A percentile compares a stretch with the other conserved stretches of the same genome.
phyloP scores from a whole-genome alignment of 2,329 filamentous ascomycete species.

The Fusarium pseudograminearum region DNA sequence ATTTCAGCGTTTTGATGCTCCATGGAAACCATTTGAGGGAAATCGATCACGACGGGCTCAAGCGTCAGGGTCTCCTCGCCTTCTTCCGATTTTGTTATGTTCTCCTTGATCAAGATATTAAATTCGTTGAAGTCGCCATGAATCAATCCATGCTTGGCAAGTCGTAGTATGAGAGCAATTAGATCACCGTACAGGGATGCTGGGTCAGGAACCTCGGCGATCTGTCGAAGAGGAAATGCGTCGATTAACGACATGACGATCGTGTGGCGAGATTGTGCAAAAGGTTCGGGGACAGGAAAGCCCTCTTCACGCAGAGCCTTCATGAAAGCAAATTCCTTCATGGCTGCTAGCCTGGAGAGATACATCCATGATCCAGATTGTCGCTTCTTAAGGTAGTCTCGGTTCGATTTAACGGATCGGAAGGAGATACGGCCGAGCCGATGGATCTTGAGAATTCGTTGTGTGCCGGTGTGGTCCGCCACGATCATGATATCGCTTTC shows the following conservation, averaged over 20 bases:
- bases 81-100: constrained; percentile 57
- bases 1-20: constrained; percentile 94
- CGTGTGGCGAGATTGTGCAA: constrained; percentile 92
- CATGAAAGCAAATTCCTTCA: constrained; percentile 97
- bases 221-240: constrained; percentile 90
- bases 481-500: constrained; percentile 98
- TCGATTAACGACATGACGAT: constrained; percentile 96
- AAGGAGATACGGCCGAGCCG: constrained; percentile 96
- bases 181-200: constrained; percentile 91
- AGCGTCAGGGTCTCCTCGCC: constrained; percentile 62
- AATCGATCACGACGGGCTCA: constrained; percentile 91
- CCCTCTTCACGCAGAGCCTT: constrained; percentile 83
- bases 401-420: constrained; percentile 93
- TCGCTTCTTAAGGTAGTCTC: constrained; percentile 91
- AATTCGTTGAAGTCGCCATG: constrained; percentile 99
- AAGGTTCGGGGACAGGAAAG: constrained; percentile 88
- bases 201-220: constrained; percentile 84
- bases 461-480: constrained; percentile 79
- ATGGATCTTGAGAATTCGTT: constrained; percentile 94
- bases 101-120: constrained; percentile 94
- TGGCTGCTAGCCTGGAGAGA: constrained; percentile 89
- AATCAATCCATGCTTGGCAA: constrained; percentile 89
- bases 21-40: constrained; percentile 97
- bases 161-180: constrained; percentile 83
- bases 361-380: constrained; percentile 95